A percentile compares a stretch with the other conserved stretches of the same genome.
phyloP scores from a whole-genome alignment of 2,329 filamentous ascomycete species.

The Fusarium albidum region DNA sequence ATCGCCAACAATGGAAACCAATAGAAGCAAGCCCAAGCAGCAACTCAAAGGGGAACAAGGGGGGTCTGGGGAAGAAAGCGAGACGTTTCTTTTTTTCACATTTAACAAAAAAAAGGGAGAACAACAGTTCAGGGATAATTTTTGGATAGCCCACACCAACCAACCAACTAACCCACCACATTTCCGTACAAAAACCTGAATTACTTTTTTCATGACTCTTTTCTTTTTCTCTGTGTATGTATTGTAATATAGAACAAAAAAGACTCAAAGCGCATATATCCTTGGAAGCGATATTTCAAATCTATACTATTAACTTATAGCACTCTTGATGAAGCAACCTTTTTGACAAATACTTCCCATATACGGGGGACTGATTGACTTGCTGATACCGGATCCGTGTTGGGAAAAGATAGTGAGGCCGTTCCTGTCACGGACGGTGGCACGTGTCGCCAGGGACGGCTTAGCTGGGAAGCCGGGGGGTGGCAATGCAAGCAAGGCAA shows the following conservation, averaged over 20 bases:
- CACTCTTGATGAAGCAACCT: neutral
- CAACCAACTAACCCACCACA: too few species aligned
- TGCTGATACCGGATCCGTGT: neutral
- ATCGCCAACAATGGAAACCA: slow-evolving; percentile 66
- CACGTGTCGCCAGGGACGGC: neutral
- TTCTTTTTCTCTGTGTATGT: slow-evolving; percentile 25
- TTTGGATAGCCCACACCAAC: slow-evolving; percentile 36
- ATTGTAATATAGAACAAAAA: slow-evolving; percentile 37
- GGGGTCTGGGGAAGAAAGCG: slow-evolving; percentile 13
- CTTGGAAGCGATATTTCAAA: too few species aligned
- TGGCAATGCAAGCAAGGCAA: too few species aligned
- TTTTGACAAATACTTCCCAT: neutral
- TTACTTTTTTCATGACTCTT: slow-evolving; percentile 28
- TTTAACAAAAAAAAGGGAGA: too few species aligned
- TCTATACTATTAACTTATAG: slow-evolving; percentile 22
- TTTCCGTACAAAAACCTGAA: slow-evolving; percentile 27
- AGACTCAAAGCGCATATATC: slow-evolving; percentile 14
- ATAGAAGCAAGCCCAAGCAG: slow-evolving; percentile 25
- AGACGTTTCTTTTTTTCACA: slow-evolving; percentile 29
- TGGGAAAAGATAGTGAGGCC: neutral
- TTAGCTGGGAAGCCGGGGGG: neutral
- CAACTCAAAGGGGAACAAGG: neutral
- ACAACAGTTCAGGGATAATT: slow-evolving; percentile 35
- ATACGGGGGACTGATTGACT: neutral
- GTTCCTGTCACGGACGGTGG: neutral